Evolutionary conservation across 2,329 filamentous ascomycete species (phyloP).

Genomic region (Endoconidiophora polonica): DNA sequence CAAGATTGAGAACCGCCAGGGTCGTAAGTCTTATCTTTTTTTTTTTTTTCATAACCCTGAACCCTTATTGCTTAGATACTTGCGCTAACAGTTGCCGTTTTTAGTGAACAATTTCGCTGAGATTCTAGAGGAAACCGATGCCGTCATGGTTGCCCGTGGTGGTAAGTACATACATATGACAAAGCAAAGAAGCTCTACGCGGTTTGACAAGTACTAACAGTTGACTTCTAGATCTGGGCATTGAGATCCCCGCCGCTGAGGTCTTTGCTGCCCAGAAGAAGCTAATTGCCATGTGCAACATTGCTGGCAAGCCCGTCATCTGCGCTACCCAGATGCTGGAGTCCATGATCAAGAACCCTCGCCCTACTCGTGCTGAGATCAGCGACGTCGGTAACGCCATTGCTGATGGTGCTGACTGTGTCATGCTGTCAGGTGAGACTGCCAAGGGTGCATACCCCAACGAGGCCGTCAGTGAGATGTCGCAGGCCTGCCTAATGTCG

Average conservation of each 20-base stretch:
- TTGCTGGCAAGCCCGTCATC: slow-evolving; percentile 96
- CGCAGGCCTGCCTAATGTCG: slow-evolving; percentile 88
- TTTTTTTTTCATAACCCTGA: background rate
- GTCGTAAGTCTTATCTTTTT: slow-evolving; percentile 26
- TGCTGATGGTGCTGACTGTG: slow-evolving; percentile 93
- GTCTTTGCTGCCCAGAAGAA: slow-evolving; percentile 99
- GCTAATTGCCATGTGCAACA: slow-evolving; percentile 99
- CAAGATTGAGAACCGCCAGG: slow-evolving; percentile 99
- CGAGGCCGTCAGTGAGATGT: slow-evolving; percentile 93
- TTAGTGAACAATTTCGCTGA: slow-evolving; percentile 90
- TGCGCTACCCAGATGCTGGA: slow-evolving; percentile 99
- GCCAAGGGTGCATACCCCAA: slow-evolving; percentile 92
- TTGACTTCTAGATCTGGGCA: slow-evolving; percentile 43
- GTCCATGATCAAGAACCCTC: slow-evolving; percentile 99
- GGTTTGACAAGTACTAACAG: no score
- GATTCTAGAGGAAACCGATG: slow-evolving; percentile 89
- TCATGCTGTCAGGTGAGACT: slow-evolving; percentile 98
- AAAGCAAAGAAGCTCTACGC: no score
- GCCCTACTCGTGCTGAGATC: slow-evolving; percentile 94
- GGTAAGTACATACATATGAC: slow-evolving; percentile 20
- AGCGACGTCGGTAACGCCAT: slow-evolving; percentile 95
- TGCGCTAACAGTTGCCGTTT: slow-evolving; percentile 9
- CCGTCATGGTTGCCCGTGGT: slow-evolving; percentile 99
- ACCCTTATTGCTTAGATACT: background rate
- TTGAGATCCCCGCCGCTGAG: slow-evolving; percentile 95